Evolutionary conservation across 768 basidiomycete species (phyloP), one percentile per base, ranked within the genome.

Genomic region (Guyanaporus albipodus): DNA sequence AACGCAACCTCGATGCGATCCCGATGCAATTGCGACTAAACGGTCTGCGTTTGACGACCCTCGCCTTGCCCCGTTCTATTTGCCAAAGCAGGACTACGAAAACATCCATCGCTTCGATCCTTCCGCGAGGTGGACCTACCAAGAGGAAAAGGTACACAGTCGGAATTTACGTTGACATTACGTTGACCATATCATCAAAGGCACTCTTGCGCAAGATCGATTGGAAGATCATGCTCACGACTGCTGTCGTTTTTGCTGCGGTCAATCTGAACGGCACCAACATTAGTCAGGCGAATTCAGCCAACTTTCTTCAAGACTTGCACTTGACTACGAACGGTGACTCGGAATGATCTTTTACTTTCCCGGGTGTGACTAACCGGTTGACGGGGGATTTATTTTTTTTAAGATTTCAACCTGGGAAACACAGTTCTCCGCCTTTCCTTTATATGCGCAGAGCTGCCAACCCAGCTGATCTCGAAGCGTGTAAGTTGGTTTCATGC

Each of bases 391-490:
- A n/a, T n/a, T n/a, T n/a, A 14, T 17, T 1, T 1, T 24, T 24
- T 12, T 23, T 39, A 22, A 79, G 78, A 80, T 46, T 81, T 71
- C 59, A 82, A 81, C 56, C 49, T 71, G 33, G 80, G 80, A 7
- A 83, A 79, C 54, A 75, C 72, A 0, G 48, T 84, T 3, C 78
- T 76, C 54, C 72, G 73, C 18, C 55, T 80, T 2, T 48, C 75
- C 8, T 82, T 80, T 58, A 58, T 80, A 18, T 67, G 60, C 29
- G 79, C 80, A 0, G 82, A 83, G 53, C 60, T 84, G 15, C 82
- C 83, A 8, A 82, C 81, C 10, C 81, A 83, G 46, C 64, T 83
- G 12, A 63, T 83, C 33, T 81, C 79, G 2, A 84, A 84, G 61
- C 70, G 74, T 11, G 73, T 82, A 34, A 36, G 70, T 58, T 2